Base-by-base conservation (phyloP, 2,329 filamentous ascomycete species). In the Stachybotrys chlorohalonatus region DNA sequence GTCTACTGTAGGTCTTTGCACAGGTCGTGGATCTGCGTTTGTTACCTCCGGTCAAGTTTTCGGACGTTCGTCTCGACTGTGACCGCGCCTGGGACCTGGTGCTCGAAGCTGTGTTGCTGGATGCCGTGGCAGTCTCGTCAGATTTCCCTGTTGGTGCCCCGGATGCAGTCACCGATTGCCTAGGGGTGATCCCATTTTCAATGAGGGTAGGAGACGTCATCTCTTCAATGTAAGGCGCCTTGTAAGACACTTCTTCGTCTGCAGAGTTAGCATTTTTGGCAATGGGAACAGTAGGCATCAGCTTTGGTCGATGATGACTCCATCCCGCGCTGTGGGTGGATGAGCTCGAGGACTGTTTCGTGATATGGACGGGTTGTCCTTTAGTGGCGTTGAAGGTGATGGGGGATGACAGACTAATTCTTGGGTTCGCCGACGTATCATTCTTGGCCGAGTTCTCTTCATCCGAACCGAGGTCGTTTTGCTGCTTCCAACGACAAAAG, bases 201-300 rank as follows among this genome's bases (percentile, higher is more conserved):
- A 3, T 13, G 9, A 42, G 9, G 36, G 13, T 13, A 42, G 36
- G 36, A 9, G 62, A 63, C 11, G 46, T 31, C 1, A 57, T 52
- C 47, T 66, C 64, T 55, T 67, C 65, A 30, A 67, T 58, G 49
- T 65, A 66, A 31, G 65, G 65, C 9, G 32, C 30, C 31, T 59
- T 60, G 9, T 62, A 63, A 7, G 31, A 39, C n/a, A 15, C 17
- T 32, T 42, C 17, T 15, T 24, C 45, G 7, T 7, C n/a, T 16
- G 30, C 8, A n/a, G 47, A 50, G 8, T 8, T 49, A 17, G 49
- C 17, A 15, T 17, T 15, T 4, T 52, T 11, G 15, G 13, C 31
- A 45, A 42, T 42, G 36, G 36, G 36, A 9, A 9, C 36, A 42
- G 13, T 2, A 5, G 36, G 13, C 2, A 9, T 9, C 13, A 3